Evolutionary conservation across 2,329 filamentous ascomycete species (phyloP).

Genomic region (Stagonosporopsis cucurbitacearum): DNA sequence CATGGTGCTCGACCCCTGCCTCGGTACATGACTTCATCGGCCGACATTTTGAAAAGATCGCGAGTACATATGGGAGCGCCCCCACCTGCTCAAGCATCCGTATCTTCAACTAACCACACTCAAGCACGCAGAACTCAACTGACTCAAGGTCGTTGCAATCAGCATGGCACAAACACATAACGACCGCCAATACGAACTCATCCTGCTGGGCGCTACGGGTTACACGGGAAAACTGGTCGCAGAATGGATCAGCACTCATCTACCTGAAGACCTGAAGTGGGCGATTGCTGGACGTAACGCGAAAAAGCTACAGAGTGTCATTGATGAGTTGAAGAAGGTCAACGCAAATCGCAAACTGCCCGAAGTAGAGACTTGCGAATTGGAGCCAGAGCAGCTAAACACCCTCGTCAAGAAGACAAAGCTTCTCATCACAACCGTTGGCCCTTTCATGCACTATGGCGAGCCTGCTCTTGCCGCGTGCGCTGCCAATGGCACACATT

Average conservation of each 20-base stretch:
- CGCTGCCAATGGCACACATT: conserved; percentile 69
- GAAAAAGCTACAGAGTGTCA: conserved; percentile 73
- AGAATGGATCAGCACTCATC: conserved; percentile 73
- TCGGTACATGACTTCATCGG: conserved; percentile 27
- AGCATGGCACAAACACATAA: conserved; percentile 33
- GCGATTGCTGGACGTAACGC: conserved; percentile 84
- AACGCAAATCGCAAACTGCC: conserved; percentile 71
- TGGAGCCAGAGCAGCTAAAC: conserved; percentile 59
- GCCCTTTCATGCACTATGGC: conserved; percentile 70
- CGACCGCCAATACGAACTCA: conserved; percentile 66
- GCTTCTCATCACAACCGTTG: conserved; percentile 66
- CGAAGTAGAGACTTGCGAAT: conserved; percentile 50
- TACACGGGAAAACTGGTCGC: conserved; percentile 82
- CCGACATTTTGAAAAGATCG: conserved; percentile 23
- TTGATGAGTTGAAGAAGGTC: conserved; percentile 68
- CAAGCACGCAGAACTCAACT: conserved; percentile 8
- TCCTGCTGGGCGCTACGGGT: conserved; percentile 74
- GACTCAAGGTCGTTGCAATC: conserved; percentile 5
- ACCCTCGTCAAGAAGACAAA: conserved; percentile 62
- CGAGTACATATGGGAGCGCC: conserved; percentile 19
- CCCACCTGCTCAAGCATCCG: conserved; percentile 16
- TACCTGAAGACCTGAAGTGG: conserved; percentile 84
- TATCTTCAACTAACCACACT: conserved; percentile 15
- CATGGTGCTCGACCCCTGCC: conserved; percentile 20
- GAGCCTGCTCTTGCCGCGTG: conserved; percentile 69